Conservation (phyloP, 148 eudicot genomes). For the Talinum fruticosum region DNA sequence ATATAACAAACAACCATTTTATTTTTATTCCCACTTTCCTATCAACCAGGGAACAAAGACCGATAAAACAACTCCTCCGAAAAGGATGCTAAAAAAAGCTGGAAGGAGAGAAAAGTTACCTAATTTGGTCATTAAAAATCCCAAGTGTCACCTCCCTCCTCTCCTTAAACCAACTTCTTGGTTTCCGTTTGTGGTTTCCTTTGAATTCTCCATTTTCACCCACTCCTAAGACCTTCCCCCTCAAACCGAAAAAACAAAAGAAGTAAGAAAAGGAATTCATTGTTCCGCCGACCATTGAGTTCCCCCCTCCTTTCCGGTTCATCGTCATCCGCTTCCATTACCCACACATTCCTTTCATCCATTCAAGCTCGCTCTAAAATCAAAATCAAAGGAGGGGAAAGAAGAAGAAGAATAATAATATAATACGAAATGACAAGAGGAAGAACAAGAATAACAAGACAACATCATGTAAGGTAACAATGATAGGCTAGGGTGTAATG, state of each 20-base stretch:
- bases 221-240: background rate
- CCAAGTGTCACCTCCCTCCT: constrained; percentile 16
- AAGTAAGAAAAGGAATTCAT: background rate
- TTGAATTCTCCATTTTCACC: constrained; percentile 24
- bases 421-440: background rate
- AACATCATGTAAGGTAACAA: background rate
- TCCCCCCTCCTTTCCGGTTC: constrained; percentile 20
- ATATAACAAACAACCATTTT: background rate
- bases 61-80: constrained; percentile 13
- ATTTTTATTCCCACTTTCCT: constrained; percentile 8
- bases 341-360: background rate
- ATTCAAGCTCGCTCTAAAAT: background rate
- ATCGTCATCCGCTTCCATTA: background rate
- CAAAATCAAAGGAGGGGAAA: background rate
- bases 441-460: too few relatives aligned
- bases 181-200: constrained; percentile 34
- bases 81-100: constrained; percentile 12
- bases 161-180: constrained; percentile 20
- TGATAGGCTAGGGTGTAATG: constrained; percentile 7
- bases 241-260: background rate
- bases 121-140: constrained; percentile 30
- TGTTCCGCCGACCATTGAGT: constrained; percentile 12
- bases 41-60: constrained; percentile 20
- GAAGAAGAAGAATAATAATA: background rate
- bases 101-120: constrained; percentile 18